phyloP scores from a whole-genome alignment of 805 yeast genomes.

The Kockiozyma suomiensis region DNA sequence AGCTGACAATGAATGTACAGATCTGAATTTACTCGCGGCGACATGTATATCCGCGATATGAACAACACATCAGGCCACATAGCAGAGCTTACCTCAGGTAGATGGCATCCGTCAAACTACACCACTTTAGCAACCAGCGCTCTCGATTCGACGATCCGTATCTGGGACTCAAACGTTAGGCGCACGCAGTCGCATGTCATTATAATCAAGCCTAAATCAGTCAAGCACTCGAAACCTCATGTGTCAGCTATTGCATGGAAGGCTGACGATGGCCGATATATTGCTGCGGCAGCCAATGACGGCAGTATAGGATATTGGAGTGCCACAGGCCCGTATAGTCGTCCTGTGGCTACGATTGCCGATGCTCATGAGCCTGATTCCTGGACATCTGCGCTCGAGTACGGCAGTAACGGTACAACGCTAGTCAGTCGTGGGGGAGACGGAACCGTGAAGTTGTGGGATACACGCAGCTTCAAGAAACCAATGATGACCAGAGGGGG shows the following conservation, averaged over 20 bases:
- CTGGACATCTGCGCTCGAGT: slow-evolving; percentile 29
- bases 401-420: slow-evolving; percentile 20
- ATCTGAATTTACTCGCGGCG: slow-evolving; percentile 41
- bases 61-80: slow-evolving; percentile 45
- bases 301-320: slow-evolving; percentile 39
- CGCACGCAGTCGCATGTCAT: slow-evolving; percentile 39
- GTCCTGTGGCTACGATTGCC: slow-evolving; percentile 35
- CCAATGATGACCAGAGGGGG: slow-evolving; percentile 34
- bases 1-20: slow-evolving; percentile 12
- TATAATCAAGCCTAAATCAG: slow-evolving; percentile 35
- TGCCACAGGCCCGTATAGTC: slow-evolving; percentile 36
- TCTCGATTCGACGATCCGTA: slow-evolving; percentile 42
- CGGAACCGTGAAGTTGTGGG: slow-evolving; percentile 41
- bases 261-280: slow-evolving; percentile 29
- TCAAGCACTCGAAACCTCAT: slow-evolving; percentile 26
- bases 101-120: slow-evolving; percentile 39
- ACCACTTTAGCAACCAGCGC: slow-evolving; percentile 39
- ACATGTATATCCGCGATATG: slow-evolving; percentile 44
- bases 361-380: slow-evolving; percentile 36
- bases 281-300: slow-evolving; percentile 34
- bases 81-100: slow-evolving; percentile 39
- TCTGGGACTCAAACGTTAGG: slow-evolving; percentile 41
- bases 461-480: slow-evolving; percentile 35
- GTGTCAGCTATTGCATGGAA: slow-evolving; percentile 32
- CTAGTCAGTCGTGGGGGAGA: slow-evolving; percentile 37